These are phyloP conservation scores for Pyropia haitanensis DNA, from an alignment of 23 red algal genomes.

Conservation along the genomic window DNA sequence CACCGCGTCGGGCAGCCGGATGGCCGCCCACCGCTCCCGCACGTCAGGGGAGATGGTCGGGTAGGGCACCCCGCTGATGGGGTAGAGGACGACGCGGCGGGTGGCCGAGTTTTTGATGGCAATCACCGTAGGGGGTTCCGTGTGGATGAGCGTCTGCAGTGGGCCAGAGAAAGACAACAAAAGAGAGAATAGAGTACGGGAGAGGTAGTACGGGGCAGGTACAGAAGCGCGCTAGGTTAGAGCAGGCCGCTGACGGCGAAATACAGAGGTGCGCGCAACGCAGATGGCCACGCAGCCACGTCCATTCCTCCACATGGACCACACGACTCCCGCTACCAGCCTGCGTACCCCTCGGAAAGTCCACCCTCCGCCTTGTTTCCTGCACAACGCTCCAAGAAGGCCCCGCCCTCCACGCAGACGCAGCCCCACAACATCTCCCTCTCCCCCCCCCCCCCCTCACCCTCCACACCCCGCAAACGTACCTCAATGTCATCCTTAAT, in stretches of 20 bases:
- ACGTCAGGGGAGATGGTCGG: slow-evolving; percentile 20
- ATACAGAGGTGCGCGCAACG: slow-evolving; percentile 16
- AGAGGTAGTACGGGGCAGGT: too few species aligned
- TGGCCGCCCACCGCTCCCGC: slow-evolving; percentile 25
- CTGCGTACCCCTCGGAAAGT: too few species aligned
- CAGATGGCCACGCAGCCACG: neutral
- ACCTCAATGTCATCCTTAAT: slow-evolving; percentile 68
- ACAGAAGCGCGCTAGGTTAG: too few species aligned
- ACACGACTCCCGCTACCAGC: too few species aligned
- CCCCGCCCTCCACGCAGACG: too few species aligned
- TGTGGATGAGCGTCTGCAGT: neutral
- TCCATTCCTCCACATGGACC: too few species aligned
- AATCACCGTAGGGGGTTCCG: neutral
- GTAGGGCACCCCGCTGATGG: neutral
- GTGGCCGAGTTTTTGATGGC: slow-evolving; percentile 3
- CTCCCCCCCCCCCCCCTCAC: slow-evolving; percentile 30
- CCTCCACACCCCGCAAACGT: slow-evolving; percentile 16
- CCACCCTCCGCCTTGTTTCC: too few species aligned
- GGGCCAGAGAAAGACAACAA: too few species aligned
- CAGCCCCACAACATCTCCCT: slow-evolving; percentile 16
- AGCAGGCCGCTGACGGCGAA: slow-evolving; percentile 23
- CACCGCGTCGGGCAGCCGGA: slow-evolving; percentile 53
- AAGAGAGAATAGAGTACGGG: neutral
- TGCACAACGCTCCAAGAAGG: too few species aligned
- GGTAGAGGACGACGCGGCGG: slow-evolving; percentile 3